phyloP scores from a whole-genome alignment of 2,329 filamentous ascomycete genomes.

The Ciborinia camelliae region DNA sequence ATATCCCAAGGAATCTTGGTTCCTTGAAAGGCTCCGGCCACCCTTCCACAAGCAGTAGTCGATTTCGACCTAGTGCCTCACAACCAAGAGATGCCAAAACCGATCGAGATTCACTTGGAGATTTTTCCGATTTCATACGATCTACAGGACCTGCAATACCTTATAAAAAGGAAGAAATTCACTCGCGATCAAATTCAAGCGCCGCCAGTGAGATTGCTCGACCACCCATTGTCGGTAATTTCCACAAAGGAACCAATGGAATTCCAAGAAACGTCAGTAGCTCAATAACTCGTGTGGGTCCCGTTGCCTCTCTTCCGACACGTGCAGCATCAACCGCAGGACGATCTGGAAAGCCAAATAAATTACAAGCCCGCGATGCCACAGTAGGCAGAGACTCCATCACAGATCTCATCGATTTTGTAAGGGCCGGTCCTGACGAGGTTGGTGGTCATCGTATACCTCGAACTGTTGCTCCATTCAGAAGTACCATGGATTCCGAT shows the following conservation, averaged over 20 bases:
- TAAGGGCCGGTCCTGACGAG: constrained; percentile 71
- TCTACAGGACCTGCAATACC: constrained; percentile 55
- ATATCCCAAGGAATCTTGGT: constrained; percentile 1
- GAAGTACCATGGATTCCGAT: constrained; percentile 81
- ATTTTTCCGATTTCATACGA: constrained; percentile 84
- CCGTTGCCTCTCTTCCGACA: constrained; percentile 26
- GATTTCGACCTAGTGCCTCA: constrained; percentile 28
- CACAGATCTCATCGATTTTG: constrained; percentile 92
- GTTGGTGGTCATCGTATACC: constrained; percentile 69
- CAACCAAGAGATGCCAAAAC: constrained; percentile 70
- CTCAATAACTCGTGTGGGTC: constrained; percentile 22
- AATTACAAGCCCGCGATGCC: constrained; percentile 70
- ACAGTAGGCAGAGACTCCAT: constrained; percentile 62
- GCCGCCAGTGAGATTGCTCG: background rate
- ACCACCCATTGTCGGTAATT: background rate
- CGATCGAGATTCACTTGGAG: constrained; percentile 66
- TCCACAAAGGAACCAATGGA: constrained; percentile 35
- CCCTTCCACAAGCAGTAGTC: constrained; percentile 27
- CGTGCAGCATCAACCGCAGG: constrained; percentile 39
- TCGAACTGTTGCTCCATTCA: constrained; percentile 78
- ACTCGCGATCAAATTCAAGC: constrained; percentile 30
- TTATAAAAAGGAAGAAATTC: constrained; percentile 24
- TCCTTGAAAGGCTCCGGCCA: background rate
- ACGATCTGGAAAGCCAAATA: constrained; percentile 48
- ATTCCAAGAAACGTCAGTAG: constrained; percentile 32